phyloP scores from a whole-genome alignment of 495 filamentous ascomycete species.

The Peziza echinospora region DNA sequence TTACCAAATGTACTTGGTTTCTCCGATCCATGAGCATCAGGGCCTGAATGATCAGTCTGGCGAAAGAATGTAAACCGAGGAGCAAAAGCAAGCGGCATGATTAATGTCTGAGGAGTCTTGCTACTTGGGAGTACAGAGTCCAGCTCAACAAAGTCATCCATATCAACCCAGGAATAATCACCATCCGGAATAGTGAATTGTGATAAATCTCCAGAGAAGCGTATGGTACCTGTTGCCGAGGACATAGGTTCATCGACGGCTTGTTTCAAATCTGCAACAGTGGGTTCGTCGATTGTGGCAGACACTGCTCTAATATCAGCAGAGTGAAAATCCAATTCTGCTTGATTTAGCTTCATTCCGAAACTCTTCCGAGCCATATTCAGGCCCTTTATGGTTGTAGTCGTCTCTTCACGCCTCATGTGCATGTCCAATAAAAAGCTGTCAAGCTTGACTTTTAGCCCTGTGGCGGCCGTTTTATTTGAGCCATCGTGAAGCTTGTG shows the following conservation, averaged over 20 bases:
- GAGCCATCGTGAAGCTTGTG: slow-evolving; percentile 88
- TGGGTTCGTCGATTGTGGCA: slow-evolving; percentile 64
- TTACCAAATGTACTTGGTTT: slow-evolving; percentile 71
- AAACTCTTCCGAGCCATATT: slow-evolving; percentile 56
- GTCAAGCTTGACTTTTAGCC: slow-evolving; percentile 79
- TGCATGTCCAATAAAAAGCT: slow-evolving; percentile 93
- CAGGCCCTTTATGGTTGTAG: slow-evolving; percentile 48
- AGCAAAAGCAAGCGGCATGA: slow-evolving; percentile 74
- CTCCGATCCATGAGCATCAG: slow-evolving; percentile 43
- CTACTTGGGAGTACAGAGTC: slow-evolving; percentile 88
- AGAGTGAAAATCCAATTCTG: slow-evolving; percentile 73
- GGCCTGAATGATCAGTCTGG: slow-evolving; percentile 72
- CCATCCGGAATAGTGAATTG: slow-evolving; percentile 86
- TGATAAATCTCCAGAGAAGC: slow-evolving; percentile 50
- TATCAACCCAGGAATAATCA: slow-evolving; percentile 88
- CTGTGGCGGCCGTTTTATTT: slow-evolving; percentile 70
- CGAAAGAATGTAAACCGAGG: slow-evolving; percentile 93
- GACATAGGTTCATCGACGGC: slow-evolving; percentile 28
- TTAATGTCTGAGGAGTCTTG: slow-evolving; percentile 77
- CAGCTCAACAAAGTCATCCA: slow-evolving; percentile 97
- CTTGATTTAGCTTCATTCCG: slow-evolving; percentile 85
- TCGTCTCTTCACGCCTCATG: slow-evolving; percentile 65
- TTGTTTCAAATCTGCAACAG: slow-evolving; percentile 45
- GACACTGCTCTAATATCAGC: slow-evolving; percentile 89
- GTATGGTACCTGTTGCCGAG: slow-evolving; percentile 7